phyloP scores from a whole-genome alignment of 257 asterid genomes.

The Solanum pinnatisectum region DNA sequence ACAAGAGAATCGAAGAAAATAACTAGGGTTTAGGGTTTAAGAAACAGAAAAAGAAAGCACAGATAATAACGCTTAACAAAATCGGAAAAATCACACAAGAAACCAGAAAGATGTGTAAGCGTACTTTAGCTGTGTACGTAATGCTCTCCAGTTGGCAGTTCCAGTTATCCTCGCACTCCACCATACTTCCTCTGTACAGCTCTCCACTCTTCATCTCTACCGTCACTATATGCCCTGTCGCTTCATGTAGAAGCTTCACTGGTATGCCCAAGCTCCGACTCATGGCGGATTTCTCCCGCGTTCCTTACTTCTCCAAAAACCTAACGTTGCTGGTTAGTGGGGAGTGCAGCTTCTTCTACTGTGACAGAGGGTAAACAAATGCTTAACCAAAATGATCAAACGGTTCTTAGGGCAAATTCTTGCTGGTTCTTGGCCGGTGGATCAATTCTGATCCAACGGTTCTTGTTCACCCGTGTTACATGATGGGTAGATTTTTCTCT shows the following conservation, averaged over 20 bases:
- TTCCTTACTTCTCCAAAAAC: background rate
- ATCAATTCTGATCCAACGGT: background rate
- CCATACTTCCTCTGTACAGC: conserved; percentile 89
- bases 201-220: conserved; percentile 94
- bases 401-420: background rate
- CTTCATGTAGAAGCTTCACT: conserved; percentile 97
- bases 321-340: background rate
- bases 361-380: background rate
- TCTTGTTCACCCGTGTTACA: background rate
- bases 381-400: background rate
- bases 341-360: background rate
- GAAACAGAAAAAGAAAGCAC: background rate
- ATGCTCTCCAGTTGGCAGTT: conserved; percentile 48
- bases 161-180: conserved; percentile 55
- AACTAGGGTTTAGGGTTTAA: conserved; percentile 1
- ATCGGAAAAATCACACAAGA: background rate
- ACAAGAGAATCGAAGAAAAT: background rate
- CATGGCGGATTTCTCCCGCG: conserved; percentile 20
- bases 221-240: conserved; percentile 85
- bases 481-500: background rate
- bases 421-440: background rate
- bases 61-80: background rate
- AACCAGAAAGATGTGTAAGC: background rate
- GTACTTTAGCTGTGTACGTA: conserved; percentile 42
- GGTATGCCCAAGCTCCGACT: conserved; percentile 91